A percentile compares a stretch with the other conserved stretches of the same genome.
phyloP scores from a whole-genome alignment of 768 basidiomycete genomes.

The Suillus subaureus region DNA sequence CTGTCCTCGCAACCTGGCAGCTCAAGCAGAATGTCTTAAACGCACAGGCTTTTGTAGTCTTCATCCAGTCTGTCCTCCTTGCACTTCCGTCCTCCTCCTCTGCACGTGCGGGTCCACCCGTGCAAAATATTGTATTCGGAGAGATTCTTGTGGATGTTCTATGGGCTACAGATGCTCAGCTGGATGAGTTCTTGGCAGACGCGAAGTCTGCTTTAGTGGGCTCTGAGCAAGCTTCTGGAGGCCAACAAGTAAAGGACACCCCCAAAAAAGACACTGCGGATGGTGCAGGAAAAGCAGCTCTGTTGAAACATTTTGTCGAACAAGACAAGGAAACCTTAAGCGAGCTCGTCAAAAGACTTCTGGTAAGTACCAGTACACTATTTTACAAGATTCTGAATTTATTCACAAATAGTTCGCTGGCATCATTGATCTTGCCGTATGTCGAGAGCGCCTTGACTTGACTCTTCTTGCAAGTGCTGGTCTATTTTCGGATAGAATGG shows the following conservation, averaged over 20 bases:
- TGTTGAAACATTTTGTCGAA: slow-evolving; percentile 55
- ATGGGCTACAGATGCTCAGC: slow-evolving; percentile 77
- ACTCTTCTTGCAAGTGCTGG: slow-evolving; percentile 62
- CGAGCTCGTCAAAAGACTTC: slow-evolving; percentile 57
- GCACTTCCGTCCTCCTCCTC: slow-evolving; percentile 73
- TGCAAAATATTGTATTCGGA: slow-evolving; percentile 52
- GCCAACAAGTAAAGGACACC: slow-evolving; percentile 32
- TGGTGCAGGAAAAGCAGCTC: slow-evolving; percentile 37
- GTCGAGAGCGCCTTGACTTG: slow-evolving; percentile 76
- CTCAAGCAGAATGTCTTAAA: slow-evolving; percentile 45
- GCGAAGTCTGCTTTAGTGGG: slow-evolving; percentile 45
- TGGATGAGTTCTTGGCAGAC: slow-evolving; percentile 71
- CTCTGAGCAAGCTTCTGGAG: slow-evolving; percentile 27
- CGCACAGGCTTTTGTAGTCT: slow-evolving; percentile 55
- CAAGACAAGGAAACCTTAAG: slow-evolving; percentile 65
- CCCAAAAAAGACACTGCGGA: slow-evolving; percentile 11
- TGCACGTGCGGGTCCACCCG: slow-evolving; percentile 35
- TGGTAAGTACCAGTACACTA: slow-evolving; percentile 42
- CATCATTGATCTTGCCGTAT: slow-evolving; percentile 60
- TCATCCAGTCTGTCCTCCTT: slow-evolving; percentile 62
- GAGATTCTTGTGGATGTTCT: slow-evolving; percentile 78
- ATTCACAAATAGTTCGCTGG: slow-evolving; percentile 48
- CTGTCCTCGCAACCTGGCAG: slow-evolving; percentile 60
- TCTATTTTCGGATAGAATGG: slow-evolving; percentile 65
- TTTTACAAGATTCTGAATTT: slow-evolving; percentile 7